Evolutionary conservation across 192 early-diverging fungal genomes (phyloP), one percentile per base, ranked within the genome.

Genomic region (Gigaspora rosea): DNA sequence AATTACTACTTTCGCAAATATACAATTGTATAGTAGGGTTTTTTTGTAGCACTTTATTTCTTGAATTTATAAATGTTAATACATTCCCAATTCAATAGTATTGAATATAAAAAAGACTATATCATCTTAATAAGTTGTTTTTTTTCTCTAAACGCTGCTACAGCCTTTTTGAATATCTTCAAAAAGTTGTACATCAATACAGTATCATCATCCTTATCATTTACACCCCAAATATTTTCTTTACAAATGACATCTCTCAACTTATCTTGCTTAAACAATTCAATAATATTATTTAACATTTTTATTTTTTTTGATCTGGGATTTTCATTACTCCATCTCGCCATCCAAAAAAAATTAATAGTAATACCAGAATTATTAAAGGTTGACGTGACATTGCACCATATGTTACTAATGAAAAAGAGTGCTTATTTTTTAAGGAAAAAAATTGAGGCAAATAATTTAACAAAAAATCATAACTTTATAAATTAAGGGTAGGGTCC

Each of bases 321-420:
- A 61, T 86, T 80, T 11, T 72, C 56, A n/a, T 90, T 79, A 15
- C 92, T 89, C 97, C 97, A 98, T 35, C 89, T 84, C 47, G 92
- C 90, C 87, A 96, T 93, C 96, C 96, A 98, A 85, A 95, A 82
- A 98, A 97, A 59, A 98, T 91, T 52, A 96, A 85, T 49, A 91
- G 80, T 32, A 90, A 92, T 47, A 95, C 94, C 11, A 95, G 94
- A 67, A 97, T 61, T 9, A 87, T 84, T n/a, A 98, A 77, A 11
- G 97, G 97, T 72, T 94, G 88, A 2, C 89, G 83, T 8, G 95
- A 92, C 96, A 98, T 97, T 56, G 91, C 96, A 48, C 97, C 96
- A 79, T 98, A 98, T 11, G 93, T 96, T 8, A 97, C 79, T 68
- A 80, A 47, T 22, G 83, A 67, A 46, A 92, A 85, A 90, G 85